Conservation (phyloP, 139 green algal genomes). For the Tetraselmis chui region DNA sequence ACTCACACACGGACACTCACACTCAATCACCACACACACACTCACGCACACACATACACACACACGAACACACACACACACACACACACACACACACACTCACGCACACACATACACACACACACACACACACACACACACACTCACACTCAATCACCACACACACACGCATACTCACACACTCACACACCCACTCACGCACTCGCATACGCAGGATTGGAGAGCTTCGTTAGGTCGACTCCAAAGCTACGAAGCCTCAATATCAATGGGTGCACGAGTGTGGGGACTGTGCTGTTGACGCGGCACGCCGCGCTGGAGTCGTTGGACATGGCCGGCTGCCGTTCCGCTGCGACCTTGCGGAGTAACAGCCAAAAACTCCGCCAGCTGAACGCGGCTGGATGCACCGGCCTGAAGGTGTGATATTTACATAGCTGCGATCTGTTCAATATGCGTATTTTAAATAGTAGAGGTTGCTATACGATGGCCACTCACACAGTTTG, state of each 20-base stretch:
- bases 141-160: too few species aligned
- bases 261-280: not conserved
- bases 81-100: too few species aligned
- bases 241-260: not conserved
- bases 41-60: too few species aligned
- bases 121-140: too few species aligned
- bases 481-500: not conserved
- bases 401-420: not conserved
- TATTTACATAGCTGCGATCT: not conserved
- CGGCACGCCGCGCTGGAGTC: not conserved
- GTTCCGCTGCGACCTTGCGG: not conserved
- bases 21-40: too few species aligned
- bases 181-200: too few species aligned
- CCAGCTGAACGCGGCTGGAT: not conserved
- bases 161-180: too few species aligned
- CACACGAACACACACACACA: too few species aligned
- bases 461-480: not conserved
- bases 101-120: too few species aligned
- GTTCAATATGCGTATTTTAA: not conserved
- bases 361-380: not conserved
- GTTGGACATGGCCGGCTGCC: not conserved
- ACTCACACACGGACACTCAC: too few species aligned
- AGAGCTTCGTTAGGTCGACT: not conserved
- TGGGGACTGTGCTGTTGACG: not conserved
- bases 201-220: not conserved